Percentiles rank a stretch among this genome's conserved stretches.
Evolutionary conservation across 2,329 filamentous ascomycete species (phyloP).

Genomic region (Colletotrichum endophyticum): DNA sequence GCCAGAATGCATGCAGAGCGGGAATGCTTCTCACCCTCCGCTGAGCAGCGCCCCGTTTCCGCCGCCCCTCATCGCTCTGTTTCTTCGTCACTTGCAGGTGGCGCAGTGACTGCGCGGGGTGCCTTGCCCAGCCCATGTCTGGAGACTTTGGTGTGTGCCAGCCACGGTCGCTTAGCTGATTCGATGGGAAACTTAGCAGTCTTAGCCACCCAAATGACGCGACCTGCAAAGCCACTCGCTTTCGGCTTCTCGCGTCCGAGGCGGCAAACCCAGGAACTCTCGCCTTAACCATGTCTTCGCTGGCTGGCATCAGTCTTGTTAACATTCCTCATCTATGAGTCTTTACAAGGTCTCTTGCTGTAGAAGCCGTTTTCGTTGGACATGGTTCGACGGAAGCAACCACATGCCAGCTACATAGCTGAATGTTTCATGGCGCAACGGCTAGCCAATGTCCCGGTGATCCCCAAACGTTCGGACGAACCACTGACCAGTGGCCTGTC

Average conservation of each 20-base stretch:
- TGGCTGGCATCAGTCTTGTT: not conserved
- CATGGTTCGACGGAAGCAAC: not conserved
- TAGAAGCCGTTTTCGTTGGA: not conserved
- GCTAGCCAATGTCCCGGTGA: not conserved
- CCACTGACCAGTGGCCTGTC: not conserved
- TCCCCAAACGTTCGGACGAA: not conserved
- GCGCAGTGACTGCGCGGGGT: constrained; percentile 14
- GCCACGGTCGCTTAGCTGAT: constrained; percentile 5
- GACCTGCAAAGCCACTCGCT: not conserved
- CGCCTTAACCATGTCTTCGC: not conserved
- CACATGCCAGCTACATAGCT: not conserved
- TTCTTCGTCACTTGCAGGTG: not conserved
- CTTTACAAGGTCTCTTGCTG: not conserved
- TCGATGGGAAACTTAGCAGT: not conserved
- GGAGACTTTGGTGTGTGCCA: not conserved
- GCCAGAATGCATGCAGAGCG: not conserved
- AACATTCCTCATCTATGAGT: not conserved
- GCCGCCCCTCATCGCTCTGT: not conserved
- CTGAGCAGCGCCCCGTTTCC: not conserved
- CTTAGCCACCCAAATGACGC: constrained; percentile 12
- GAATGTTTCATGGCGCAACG: not conserved
- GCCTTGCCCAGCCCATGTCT: not conserved
- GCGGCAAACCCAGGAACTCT: not conserved
- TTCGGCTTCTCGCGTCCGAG: not conserved
- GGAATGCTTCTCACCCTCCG: not conserved